Percentiles rank a stretch among this genome's conserved stretches.
phyloP scores from a whole-genome alignment of 352 stramenopile genomes.

The Phytophthora fragariaefolia region DNA sequence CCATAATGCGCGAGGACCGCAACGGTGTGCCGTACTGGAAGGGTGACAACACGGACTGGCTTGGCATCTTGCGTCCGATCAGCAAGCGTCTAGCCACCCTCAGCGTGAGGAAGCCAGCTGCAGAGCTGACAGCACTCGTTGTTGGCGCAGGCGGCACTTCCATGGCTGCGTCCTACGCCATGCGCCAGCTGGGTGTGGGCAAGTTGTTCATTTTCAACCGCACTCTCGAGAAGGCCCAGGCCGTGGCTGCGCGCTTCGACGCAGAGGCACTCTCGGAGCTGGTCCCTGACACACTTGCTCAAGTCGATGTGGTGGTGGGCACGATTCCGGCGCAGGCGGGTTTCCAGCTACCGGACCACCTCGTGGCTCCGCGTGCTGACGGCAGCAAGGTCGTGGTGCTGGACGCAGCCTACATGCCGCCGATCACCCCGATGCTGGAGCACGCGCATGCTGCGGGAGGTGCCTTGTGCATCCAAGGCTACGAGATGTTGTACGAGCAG shows the following conservation, averaged over 20 bases:
- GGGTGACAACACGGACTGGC: constrained; percentile 99
- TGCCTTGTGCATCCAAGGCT: constrained; percentile 94
- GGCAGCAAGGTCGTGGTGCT: constrained; percentile 87
- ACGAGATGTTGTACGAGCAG: constrained; percentile 99
- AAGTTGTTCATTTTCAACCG: constrained; percentile 96
- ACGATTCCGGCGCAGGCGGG: constrained; percentile 93
- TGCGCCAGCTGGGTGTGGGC: constrained; percentile 82
- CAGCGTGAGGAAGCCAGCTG: constrained; percentile 17
- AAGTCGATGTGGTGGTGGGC: constrained; percentile 94
- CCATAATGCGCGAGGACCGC: constrained; percentile 86
- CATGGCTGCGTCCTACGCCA: constrained; percentile 95
- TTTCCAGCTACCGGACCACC: constrained; percentile 80
- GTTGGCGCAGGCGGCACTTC: constrained; percentile 95
- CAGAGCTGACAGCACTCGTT: constrained; percentile 65
- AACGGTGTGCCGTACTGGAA: constrained; percentile 53
- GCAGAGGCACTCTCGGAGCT: constrained; percentile 71
- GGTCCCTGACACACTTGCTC: constrained; percentile 49
- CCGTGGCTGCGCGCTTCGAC: constrained; percentile 90
- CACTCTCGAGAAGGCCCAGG: constrained; percentile 92
- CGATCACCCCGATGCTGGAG: constrained; percentile 92
- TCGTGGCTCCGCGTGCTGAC: constrained; percentile 45
- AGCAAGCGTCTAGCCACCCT: constrained; percentile 51
- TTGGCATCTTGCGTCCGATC: constrained; percentile 96
- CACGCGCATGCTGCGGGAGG: constrained; percentile 85
- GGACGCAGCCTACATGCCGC: constrained; percentile 98